A percentile compares a stretch with the other conserved stretches of the same genome.
Evolutionary conservation across 352 stramenopile species (phyloP).

Genomic region (Phytophthora hybrid): DNA sequence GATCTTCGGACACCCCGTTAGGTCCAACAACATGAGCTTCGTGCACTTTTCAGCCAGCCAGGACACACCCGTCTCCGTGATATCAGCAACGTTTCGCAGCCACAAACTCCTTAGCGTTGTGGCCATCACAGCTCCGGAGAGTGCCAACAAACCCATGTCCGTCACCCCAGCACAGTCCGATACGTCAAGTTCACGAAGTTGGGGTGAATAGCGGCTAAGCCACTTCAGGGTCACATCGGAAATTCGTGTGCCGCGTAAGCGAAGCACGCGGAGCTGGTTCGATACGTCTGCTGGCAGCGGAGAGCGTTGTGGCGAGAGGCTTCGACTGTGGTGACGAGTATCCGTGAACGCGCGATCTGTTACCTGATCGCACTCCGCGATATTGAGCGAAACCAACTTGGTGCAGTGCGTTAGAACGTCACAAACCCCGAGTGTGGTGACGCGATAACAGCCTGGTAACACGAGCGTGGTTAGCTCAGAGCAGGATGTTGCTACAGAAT

Average conservation of each 20-base stretch:
- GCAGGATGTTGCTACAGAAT: conserved; percentile 28
- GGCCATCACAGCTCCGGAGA: conserved; percentile 49
- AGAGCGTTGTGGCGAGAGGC: conserved; percentile 3
- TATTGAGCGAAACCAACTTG: conserved; percentile 38
- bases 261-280: conserved; percentile 46
- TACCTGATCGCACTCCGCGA: conserved; percentile 46
- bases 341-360: conserved; percentile 47
- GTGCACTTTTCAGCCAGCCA: conserved; percentile 89
- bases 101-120: conserved; percentile 68
- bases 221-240: conserved; percentile 53
- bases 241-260: conserved; percentile 47
- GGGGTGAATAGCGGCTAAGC: conserved; percentile 55
- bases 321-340: conserved; percentile 4
- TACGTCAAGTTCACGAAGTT: conserved; percentile 84
- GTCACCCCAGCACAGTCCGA: conserved; percentile 75
- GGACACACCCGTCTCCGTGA: conserved; percentile 82
- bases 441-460: conserved; percentile 36
- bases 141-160: conserved; percentile 81
- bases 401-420: conserved; percentile 34
- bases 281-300: conserved; percentile 8
- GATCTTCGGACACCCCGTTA: conserved; percentile 62
- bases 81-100: conserved; percentile 62
- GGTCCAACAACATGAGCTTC: conserved; percentile 66
- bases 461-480: conserved; percentile 32
- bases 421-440: conserved; percentile 38